A percentile compares a stretch with the other conserved stretches of the same genome.
Conservation (phyloP, 2,329 filamentous ascomycete species). For the Sclerotinia subarctica region DNA sequence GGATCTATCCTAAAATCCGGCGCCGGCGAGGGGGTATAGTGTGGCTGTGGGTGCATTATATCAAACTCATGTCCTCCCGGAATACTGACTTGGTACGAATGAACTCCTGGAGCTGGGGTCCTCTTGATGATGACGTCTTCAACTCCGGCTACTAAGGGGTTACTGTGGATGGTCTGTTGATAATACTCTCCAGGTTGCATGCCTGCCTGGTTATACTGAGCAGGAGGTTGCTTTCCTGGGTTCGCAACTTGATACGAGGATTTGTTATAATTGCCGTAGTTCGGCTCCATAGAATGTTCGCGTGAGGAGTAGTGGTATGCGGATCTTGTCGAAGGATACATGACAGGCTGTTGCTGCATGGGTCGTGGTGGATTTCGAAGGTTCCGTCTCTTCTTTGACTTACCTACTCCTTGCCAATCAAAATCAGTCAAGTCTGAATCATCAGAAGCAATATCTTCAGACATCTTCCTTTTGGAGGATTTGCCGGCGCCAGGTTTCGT, state of each 20-base stretch:
- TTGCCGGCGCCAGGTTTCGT: conserved; percentile 57
- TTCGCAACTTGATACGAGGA: conserved; percentile 52
- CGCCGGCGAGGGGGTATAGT: conserved; percentile 11
- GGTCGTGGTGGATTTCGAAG: conserved; percentile 22
- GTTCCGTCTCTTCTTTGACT: conserved; percentile 28
- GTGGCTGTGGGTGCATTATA: conserved; percentile 29
- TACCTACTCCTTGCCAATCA: conserved; percentile 41
- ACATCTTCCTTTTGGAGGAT: conserved; percentile 47
- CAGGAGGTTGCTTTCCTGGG: conserved; percentile 48
- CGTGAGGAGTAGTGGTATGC: conserved; percentile 36
- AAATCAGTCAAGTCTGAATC: conserved; percentile 48
- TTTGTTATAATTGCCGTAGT: conserved; percentile 39
- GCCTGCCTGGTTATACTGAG: conserved; percentile 45
- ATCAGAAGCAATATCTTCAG: conserved; percentile 41
- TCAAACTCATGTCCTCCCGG: conserved; percentile 39
- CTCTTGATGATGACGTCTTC: conserved; percentile 47
- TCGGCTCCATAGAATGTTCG: conserved; percentile 34
- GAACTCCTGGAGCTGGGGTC: conserved; percentile 37
- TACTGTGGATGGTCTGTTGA: conserved; percentile 39
- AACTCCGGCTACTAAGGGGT: conserved; percentile 29
- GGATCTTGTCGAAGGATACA: conserved; percentile 34
- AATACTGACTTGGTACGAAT: conserved; percentile 40
- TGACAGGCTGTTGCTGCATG: conserved; percentile 27
- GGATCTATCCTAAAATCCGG: conserved; percentile 35
- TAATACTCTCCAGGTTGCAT: conserved; percentile 49